Base-by-base conservation (phyloP, 495 filamentous ascomycete genomes). In the Penicillium dipodomyicola region DNA sequence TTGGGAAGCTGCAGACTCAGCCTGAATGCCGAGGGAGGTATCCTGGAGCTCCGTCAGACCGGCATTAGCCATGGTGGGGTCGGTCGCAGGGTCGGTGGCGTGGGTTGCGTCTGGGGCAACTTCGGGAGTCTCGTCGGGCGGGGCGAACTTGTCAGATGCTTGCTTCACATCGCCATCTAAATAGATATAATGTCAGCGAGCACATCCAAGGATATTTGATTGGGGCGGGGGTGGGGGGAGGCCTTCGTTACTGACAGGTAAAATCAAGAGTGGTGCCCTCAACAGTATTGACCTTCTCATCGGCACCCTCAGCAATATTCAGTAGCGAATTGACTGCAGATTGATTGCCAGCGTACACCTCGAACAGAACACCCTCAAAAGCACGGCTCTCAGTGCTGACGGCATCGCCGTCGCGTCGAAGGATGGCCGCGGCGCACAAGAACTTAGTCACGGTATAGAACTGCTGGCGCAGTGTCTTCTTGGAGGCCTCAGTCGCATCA, bases 341-440 rank as follows among this genome's bases (percentile, higher is more conserved):
- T 47, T 87, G 81, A 60, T 91, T 88, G 30, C 95, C 95, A 20
- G 84, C 87, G 71, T 99, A 99, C 39, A 97, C 87, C 64, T 89
- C 80, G 49, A 92, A 84, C 41, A 99, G 79, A 27, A 94, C 87
- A 49, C 89, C 91, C 72, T 99, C 95, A 57, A 97, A 88, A 42
- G 92, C 94, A 72, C 83, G 83, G 64, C 83, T 89, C 72, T 96
- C 90, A 3, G 77, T 68, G 19, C 84, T 79, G 62, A 87, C 82
- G 44, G 82, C 82, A 56, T 89, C 84, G 48, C 78, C 83, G 32
- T 75, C 75, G 55, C 82, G 84, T 61, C 90, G 78, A 63, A 88
- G 82, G 41, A 85, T 84, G 11, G 90, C 89, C 55, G 90, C 90
- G 19, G 90, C 78, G 59, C 85, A 85, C 49, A 95, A 78, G 74